Conservation (phyloP, 192 early-diverging fungal species). For the Entomortierella beljakovae region DNA sequence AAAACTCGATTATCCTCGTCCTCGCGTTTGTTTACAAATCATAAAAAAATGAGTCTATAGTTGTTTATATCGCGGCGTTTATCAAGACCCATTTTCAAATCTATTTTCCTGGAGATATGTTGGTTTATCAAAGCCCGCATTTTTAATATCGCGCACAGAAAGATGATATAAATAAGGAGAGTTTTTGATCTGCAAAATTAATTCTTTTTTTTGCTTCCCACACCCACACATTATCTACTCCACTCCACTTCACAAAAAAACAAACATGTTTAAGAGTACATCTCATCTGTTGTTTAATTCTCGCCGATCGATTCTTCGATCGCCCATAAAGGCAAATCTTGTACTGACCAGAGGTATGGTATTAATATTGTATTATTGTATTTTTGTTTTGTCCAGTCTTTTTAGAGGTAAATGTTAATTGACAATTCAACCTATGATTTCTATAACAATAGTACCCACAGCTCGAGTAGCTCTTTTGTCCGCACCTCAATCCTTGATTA, state of each 20-base stretch:
- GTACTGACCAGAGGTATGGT: neutral
- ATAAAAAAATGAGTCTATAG: too few relatives aligned
- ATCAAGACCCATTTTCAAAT: too few relatives aligned
- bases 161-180: neutral
- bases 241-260: neutral
- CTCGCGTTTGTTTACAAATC: too few relatives aligned
- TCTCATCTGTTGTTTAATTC: neutral
- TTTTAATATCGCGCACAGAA: neutral
- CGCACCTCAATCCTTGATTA: neutral
- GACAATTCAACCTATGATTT: neutral
- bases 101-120: too few relatives aligned
- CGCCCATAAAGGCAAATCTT: neutral
- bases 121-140: constrained; percentile 1
- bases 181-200: neutral
- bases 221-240: neutral
- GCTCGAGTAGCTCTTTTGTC: neutral
- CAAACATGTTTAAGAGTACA: neutral
- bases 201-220: neutral
- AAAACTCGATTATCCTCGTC: too few relatives aligned
- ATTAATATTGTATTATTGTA: neutral
- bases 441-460: neutral
- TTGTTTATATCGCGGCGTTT: too few relatives aligned
- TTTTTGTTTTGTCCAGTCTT: neutral
- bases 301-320: neutral
- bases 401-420: neutral